phyloP scores from a whole-genome alignment of 306 rosid genomes.

The Corylus americana region DNA sequence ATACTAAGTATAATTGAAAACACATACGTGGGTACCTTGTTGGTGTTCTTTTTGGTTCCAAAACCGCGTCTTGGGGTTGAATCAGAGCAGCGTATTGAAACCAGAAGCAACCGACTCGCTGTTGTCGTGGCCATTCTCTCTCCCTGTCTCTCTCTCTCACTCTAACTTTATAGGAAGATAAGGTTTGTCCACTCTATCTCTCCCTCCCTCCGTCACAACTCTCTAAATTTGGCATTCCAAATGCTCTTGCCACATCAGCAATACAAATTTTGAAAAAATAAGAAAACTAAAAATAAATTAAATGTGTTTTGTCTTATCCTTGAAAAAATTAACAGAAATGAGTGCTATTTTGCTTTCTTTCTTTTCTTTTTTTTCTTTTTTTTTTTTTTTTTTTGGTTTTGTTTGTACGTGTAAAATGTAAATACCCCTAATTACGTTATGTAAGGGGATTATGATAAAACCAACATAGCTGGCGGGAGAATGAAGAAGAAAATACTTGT shows the following conservation, averaged over 20 bases:
- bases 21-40: conserved; percentile 19
- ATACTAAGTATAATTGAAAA: neutral
- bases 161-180: neutral
- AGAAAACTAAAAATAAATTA: no score
- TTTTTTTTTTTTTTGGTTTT: no score
- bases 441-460: no score
- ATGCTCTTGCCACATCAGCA: neutral
- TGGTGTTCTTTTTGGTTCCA: conserved; percentile 47
- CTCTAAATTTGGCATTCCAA: neutral
- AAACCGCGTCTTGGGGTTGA: conserved; percentile 59
- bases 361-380: no score
- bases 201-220: neutral
- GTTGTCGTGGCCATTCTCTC: conserved; percentile 19
- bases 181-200: neutral
- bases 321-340: no score
- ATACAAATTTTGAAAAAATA: neutral
- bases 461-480: no score
- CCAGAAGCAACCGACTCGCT: conserved; percentile 32
- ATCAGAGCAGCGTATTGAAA: conserved; percentile 51
- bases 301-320: no score
- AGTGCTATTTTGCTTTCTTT: no score
- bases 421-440: no score
- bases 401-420: no score
- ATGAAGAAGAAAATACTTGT: no score
- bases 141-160: neutral